A percentile compares a stretch with the other conserved stretches of the same genome.
These are phyloP conservation scores for Botrytis tulipae DNA, from an alignment of 2,329 filamentous ascomycete species.

Conservation along the genomic window DNA sequence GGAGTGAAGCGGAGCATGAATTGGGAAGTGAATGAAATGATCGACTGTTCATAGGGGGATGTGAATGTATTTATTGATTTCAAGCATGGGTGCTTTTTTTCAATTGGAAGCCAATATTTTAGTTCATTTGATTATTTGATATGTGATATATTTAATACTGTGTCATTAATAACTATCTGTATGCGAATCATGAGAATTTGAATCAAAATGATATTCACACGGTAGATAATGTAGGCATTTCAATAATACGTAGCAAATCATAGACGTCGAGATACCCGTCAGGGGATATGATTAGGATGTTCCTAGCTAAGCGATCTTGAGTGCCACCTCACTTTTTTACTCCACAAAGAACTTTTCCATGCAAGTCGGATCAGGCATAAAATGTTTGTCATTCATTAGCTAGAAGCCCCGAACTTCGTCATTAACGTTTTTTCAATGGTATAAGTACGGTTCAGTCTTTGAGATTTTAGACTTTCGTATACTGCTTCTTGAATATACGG, in stretches of 20 bases:
- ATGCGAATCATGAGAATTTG: not conserved
- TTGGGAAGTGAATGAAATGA: slow-evolving; percentile 15
- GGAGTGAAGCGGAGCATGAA: slow-evolving; percentile 16
- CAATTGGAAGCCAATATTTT: slow-evolving; percentile 20
- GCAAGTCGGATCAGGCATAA: not conserved
- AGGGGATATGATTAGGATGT: not conserved
- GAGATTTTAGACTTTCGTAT: not conserved
- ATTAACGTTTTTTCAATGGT: not conserved
- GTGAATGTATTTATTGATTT: slow-evolving; percentile 37
- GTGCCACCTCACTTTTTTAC: slow-evolving; percentile 7
- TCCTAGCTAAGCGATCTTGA: slow-evolving; percentile 4
- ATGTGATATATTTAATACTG: not conserved
- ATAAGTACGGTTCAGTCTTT: not conserved
- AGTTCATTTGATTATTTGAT: not conserved
- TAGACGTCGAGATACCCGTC: not conserved
- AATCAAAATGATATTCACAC: not conserved
- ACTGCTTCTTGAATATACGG: not conserved
- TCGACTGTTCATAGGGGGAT: slow-evolving; percentile 32
- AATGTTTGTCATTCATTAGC: not conserved
- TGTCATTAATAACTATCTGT: not conserved
- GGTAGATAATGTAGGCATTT: not conserved
- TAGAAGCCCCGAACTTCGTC: not conserved
- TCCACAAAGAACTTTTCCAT: slow-evolving; percentile 1
- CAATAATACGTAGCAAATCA: not conserved
- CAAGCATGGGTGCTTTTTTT: slow-evolving; percentile 25